Base-by-base conservation (phyloP, 306 rosid genomes). In the Adenanthera pavonina region DNA sequence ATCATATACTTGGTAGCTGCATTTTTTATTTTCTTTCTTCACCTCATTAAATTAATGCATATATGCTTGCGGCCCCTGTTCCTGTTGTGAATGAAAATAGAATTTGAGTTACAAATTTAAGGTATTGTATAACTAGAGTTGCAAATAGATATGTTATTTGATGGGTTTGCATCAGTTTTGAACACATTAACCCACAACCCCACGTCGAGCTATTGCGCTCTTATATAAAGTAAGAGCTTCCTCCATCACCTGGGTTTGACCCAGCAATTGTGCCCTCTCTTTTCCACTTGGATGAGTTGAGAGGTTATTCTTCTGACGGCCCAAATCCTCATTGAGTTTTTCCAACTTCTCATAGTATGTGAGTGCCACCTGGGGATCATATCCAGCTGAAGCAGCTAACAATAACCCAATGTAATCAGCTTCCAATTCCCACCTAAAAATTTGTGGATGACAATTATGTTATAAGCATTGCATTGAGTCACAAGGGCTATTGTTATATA, bases 331-430 rank as follows among this genome's bases (percentile, higher is more conserved):
- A 0, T 84, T 64, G 17, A 94, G 54, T 72, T 86, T 84, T 13
- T 85, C 94, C 41, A 91, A 76, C 78, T 84, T 94, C 90, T 90
- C 94, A 2, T 91, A 89, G 72, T 91, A 88, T 16, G 15, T 51
- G 5, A 94, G 97, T 5, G 97, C 98, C 54, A 86, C 88, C 59
- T 93, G 82, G 0, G 94, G 97, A 81, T 94, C 94, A 60, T 83
- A 95, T 65, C 98, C 97, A 5, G 93, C 96, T 3, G 93, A 93
- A 62, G 98, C 94, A 3, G 90, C 17, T 87, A 92, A 78, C 13
- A 92, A 78, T 83, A 94, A 77, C 59, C 97, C 98, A 16, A 92
- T 89, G 82, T 94, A 89, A 78, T 94, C 98, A 0, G 98, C 98
- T 88, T 94, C 97, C 79, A 92, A 81, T 87, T 94, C 97, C 93